Percentiles rank a stretch among this genome's conserved stretches.
Conservation (phyloP, 352 stramenopile species). For the Blastocystis sp. region DNA sequence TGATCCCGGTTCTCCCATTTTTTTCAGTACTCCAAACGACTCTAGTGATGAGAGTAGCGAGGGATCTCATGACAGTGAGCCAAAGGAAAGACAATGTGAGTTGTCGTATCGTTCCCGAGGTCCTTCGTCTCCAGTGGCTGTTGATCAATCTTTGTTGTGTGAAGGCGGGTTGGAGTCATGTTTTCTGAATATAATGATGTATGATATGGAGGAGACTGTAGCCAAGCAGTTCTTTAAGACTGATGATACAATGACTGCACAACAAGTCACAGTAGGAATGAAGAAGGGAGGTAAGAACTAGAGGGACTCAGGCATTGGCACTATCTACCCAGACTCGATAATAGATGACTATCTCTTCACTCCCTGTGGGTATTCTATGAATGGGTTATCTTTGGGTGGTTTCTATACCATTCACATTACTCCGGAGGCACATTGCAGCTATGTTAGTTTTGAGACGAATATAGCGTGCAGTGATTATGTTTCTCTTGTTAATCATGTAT, state of each 20-base stretch:
- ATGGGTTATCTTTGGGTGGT: conserved; percentile 87
- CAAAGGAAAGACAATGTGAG: background rate
- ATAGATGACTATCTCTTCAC: conserved; percentile 95
- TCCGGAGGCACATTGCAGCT: conserved; percentile 87
- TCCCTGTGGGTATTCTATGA: conserved; percentile 95
- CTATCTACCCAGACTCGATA: conserved; percentile 83
- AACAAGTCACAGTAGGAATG: conserved; percentile 70
- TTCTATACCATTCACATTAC: conserved; percentile 99
- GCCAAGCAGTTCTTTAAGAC: conserved; percentile 79
- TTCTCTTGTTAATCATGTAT: conserved; percentile 73
- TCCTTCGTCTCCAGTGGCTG: background rate
- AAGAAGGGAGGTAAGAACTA: conserved; percentile 75
- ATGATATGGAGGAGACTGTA: conserved; percentile 77
- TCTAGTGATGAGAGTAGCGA: conserved; percentile 54
- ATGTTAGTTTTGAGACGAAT: conserved; percentile 97
- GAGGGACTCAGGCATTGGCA: conserved; percentile 83
- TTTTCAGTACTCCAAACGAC: conserved; percentile 17
- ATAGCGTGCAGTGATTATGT: conserved; percentile 73
- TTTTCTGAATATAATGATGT: conserved; percentile 87
- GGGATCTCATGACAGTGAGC: background rate
- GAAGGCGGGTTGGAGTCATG: conserved; percentile 16
- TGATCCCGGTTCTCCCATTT: background rate
- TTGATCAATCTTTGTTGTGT: conserved; percentile 3
- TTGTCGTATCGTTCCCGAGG: background rate
- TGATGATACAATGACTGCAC: conserved; percentile 66